These are phyloP conservation scores for Hypholoma sublateritium DNA, from an alignment of 768 basidiomycete species.

Conservation along the genomic window DNA sequence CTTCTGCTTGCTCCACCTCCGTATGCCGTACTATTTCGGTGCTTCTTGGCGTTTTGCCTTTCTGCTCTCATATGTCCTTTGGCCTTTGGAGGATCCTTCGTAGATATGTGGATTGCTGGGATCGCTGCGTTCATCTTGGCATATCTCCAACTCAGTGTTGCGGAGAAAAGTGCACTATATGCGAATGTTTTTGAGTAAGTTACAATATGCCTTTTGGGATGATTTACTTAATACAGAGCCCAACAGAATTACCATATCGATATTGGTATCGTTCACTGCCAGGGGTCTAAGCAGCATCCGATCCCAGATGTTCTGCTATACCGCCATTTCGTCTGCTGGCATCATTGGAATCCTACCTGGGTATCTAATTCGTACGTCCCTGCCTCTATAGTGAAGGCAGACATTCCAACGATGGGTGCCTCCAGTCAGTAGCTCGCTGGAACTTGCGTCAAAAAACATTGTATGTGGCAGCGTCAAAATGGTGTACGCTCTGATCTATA, in stretches of 20 bases:
- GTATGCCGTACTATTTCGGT: constrained; percentile 63
- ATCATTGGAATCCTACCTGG: constrained; percentile 92
- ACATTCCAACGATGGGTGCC: constrained; percentile 9
- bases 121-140: constrained; percentile 64
- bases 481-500: constrained; percentile 88
- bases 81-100: constrained; percentile 79
- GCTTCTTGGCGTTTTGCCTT: constrained; percentile 65
- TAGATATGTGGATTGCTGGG: constrained; percentile 87
- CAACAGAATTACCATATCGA: constrained; percentile 75
- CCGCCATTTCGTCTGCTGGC: constrained; percentile 84
- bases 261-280: constrained; percentile 77
- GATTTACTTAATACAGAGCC: background rate
- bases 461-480: constrained; percentile 84
- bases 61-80: constrained; percentile 81
- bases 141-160: constrained; percentile 71
- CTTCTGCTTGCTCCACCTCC: constrained; percentile 65
- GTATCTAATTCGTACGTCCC: constrained; percentile 68
- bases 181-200: constrained; percentile 91
- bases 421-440: constrained; percentile 75
- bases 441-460: constrained; percentile 84
- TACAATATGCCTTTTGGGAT: background rate
- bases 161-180: constrained; percentile 75
- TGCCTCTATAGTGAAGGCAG: background rate
- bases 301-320: constrained; percentile 83
- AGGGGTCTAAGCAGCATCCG: constrained; percentile 81